These are phyloP conservation scores for Amanita molliuscula DNA, from an alignment of 768 basidiomycete genomes.

Conservation along the genomic window DNA sequence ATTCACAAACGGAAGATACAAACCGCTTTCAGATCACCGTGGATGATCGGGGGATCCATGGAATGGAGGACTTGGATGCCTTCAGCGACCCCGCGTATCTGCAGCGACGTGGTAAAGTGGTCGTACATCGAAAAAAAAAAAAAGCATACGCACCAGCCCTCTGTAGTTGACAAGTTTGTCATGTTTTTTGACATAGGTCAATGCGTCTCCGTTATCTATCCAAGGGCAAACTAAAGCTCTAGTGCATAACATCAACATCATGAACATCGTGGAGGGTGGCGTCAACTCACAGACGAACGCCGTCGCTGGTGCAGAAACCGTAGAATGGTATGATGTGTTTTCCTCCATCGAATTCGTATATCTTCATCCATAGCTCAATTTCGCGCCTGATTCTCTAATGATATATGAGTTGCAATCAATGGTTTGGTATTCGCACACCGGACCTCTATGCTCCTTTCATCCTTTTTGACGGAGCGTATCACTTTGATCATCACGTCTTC, in stretches of 20 bases:
- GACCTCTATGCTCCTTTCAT: neutral
- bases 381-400: constrained; percentile 1
- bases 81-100: constrained; percentile 15
- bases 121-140: neutral
- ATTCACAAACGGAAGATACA: neutral
- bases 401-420: neutral
- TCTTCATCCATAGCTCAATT: constrained; percentile 2
- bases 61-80: constrained; percentile 4
- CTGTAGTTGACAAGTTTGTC: constrained; percentile 3
- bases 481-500: constrained; percentile 6
- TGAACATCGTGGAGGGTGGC: too few relatives aligned
- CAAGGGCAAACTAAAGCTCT: constrained; percentile 3
- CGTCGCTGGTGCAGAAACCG: constrained; percentile 4
- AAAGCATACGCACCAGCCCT: neutral
- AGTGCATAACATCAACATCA: neutral
- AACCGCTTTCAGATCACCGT: constrained; percentile 6
- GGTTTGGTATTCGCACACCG: neutral
- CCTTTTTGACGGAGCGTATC: constrained; percentile 1
- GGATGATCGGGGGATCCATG: constrained; percentile 5
- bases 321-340: constrained; percentile 5
- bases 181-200: constrained; percentile 3
- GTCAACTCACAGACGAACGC: neutral
- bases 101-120: constrained; percentile 20
- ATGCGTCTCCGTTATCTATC: constrained; percentile 1
- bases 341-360: constrained; percentile 1